Conservation (phyloP, 768 basidiomycete genomes). For the Rhodotorula paludigena region DNA sequence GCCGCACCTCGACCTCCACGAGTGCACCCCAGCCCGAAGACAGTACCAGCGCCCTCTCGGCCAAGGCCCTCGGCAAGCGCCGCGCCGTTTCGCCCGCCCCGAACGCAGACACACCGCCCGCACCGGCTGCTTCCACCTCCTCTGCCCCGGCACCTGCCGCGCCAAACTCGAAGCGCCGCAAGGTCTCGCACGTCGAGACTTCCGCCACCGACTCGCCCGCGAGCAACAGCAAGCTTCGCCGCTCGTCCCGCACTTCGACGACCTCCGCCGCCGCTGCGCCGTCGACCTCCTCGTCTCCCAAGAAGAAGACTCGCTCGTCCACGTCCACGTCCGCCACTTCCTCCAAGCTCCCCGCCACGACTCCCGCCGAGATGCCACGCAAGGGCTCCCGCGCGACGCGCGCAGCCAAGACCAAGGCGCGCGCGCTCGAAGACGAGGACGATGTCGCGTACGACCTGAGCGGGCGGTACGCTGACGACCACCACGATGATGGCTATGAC, state of each 20-base stretch:
- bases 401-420: constrained; percentile 17
- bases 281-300: neutral
- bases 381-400: constrained; percentile 29
- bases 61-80: constrained; percentile 39
- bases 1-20: constrained; percentile 14
- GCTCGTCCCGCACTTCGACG: neutral
- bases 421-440: constrained; percentile 12
- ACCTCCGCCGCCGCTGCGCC: neutral
- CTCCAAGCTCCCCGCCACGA: neutral
- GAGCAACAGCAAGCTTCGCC: constrained; percentile 25
- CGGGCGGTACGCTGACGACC: constrained; percentile 9
- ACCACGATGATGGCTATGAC: neutral
- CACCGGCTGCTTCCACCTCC: neutral
- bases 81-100: constrained; percentile 29
- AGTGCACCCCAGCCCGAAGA: no score
- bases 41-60: constrained; percentile 1
- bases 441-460: neutral
- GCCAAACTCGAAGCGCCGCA: constrained; percentile 15
- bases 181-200: neutral
- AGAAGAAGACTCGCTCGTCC: constrained; percentile 1
- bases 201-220: neutral
- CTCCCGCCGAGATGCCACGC: constrained; percentile 30
- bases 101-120: neutral
- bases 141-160: neutral
- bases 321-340: neutral